phyloP scores from a whole-genome alignment of 306 rosid genomes.

The Arachis stenosperma region DNA sequence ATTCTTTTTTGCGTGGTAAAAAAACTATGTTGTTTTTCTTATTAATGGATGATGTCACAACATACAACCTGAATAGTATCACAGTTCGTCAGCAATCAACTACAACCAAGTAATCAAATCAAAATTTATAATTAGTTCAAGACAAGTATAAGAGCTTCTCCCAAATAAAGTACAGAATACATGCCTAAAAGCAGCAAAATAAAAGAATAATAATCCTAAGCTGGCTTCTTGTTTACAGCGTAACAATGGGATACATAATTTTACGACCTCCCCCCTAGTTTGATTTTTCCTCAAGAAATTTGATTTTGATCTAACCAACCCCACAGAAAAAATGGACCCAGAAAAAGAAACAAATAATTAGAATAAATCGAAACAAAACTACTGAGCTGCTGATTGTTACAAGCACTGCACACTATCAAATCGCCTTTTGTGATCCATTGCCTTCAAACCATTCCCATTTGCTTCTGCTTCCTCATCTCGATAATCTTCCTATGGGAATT shows the following conservation, averaged over 20 bases:
- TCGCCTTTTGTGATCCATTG: constrained; percentile 48
- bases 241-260: constrained; percentile 35
- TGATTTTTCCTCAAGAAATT: constrained; percentile 36
- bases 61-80: constrained; percentile 11
- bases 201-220: constrained; percentile 1
- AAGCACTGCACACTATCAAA: constrained; percentile 30
- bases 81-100: constrained; percentile 30
- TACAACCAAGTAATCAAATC: constrained; percentile 15
- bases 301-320: constrained; percentile 41
- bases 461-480: constrained; percentile 69
- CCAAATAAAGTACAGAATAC: constrained; percentile 32
- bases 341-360: constrained; percentile 22
- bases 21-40: not conserved
- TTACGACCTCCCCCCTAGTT: constrained; percentile 40
- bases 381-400: constrained; percentile 40
- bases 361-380: constrained; percentile 45
- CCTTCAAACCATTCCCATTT: constrained; percentile 44
- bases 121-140: constrained; percentile 38
- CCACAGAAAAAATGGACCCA: constrained; percentile 36
- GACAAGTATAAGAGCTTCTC: constrained; percentile 21
- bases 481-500: constrained; percentile 74
- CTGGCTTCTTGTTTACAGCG: constrained; percentile 35
- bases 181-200: constrained; percentile 39
- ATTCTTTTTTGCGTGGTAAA: too few relatives aligned
- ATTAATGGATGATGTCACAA: constrained; percentile 28